phyloP scores from a whole-genome alignment of 352 stramenopile genomes.

The Thalassiosira livingstoniorum region DNA sequence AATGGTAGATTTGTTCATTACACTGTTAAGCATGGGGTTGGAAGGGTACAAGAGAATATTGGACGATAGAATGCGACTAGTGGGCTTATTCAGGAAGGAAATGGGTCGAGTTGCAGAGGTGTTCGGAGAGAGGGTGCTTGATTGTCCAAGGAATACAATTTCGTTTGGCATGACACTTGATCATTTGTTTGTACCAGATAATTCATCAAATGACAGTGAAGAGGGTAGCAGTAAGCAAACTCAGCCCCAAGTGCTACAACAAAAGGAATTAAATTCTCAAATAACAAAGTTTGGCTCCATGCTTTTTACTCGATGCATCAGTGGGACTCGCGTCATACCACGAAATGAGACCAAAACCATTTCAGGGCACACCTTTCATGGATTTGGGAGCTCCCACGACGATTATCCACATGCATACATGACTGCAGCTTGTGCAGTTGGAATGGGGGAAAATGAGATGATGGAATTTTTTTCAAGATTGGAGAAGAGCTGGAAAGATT shows the following conservation, averaged over 20 bases:
- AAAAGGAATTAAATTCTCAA: conserved; percentile 50
- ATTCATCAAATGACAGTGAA: not conserved
- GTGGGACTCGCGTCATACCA: conserved; percentile 94
- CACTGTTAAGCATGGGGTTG: conserved; percentile 96
- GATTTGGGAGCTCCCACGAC: conserved; percentile 93
- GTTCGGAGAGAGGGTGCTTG: conserved; percentile 91
- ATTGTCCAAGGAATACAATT: conserved; percentile 92
- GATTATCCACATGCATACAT: conserved; percentile 93
- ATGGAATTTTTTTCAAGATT: conserved; percentile 92
- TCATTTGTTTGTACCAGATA: conserved; percentile 58
- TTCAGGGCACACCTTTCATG: conserved; percentile 89
- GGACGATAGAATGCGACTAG: conserved; percentile 87
- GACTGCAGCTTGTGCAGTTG: conserved; percentile 96
- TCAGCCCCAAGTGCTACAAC: not conserved
- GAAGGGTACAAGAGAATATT: conserved; percentile 91
- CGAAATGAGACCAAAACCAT: conserved; percentile 90
- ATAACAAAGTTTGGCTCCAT: conserved; percentile 95
- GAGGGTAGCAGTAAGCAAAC: conserved; percentile 3
- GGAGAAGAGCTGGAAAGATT: conserved; percentile 91
- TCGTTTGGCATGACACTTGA: conserved; percentile 93
- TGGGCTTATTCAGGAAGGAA: conserved; percentile 86
- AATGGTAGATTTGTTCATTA: conserved; percentile 98
- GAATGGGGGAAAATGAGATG: conserved; percentile 91
- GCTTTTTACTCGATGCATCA: conserved; percentile 97
- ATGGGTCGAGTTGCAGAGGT: conserved; percentile 87